phyloP scores from a whole-genome alignment of 176 grass and related monocot species.

The Oryza glumipatula region DNA sequence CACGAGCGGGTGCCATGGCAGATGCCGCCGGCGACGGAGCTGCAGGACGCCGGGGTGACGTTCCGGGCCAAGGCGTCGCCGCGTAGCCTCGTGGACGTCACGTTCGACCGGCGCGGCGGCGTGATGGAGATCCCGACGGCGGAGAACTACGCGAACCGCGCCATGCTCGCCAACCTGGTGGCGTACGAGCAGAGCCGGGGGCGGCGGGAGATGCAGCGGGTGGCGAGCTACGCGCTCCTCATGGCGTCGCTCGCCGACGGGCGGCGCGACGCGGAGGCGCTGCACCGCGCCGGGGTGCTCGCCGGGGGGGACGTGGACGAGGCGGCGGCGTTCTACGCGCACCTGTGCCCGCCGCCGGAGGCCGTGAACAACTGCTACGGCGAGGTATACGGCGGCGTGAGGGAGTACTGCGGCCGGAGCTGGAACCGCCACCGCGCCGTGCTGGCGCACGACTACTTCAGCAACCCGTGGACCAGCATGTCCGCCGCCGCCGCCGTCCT shows the following conservation, averaged over 20 bases:
- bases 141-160: constrained; percentile 51
- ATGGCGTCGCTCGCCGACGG: constrained; percentile 37
- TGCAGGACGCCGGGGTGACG: constrained; percentile 41
- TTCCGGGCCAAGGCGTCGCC: constrained; percentile 43
- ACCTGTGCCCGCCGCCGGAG: constrained; percentile 44
- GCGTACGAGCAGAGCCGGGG: constrained; percentile 63
- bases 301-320: constrained; percentile 21
- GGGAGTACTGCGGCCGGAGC: constrained; percentile 36
- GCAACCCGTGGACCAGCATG: constrained; percentile 63
- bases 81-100: constrained; percentile 49
- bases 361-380: constrained; percentile 45
- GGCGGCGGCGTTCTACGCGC: constrained; percentile 46
- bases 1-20: constrained; percentile 39
- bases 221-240: constrained; percentile 54
- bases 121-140: constrained; percentile 50
- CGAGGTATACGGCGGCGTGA: constrained; percentile 32
- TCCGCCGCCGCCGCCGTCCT: constrained; percentile 57
- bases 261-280: constrained; percentile 39
- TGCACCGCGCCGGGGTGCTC: constrained; percentile 47
- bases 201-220: constrained; percentile 48
- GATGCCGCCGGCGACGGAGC: constrained; percentile 45
- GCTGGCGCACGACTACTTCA: constrained; percentile 57
- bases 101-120: constrained; percentile 27
- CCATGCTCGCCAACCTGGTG: constrained; percentile 40
- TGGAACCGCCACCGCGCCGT: constrained; percentile 55